Conservation (phyloP, 768 basidiomycete species). For the Rhizopogon roseolus region DNA sequence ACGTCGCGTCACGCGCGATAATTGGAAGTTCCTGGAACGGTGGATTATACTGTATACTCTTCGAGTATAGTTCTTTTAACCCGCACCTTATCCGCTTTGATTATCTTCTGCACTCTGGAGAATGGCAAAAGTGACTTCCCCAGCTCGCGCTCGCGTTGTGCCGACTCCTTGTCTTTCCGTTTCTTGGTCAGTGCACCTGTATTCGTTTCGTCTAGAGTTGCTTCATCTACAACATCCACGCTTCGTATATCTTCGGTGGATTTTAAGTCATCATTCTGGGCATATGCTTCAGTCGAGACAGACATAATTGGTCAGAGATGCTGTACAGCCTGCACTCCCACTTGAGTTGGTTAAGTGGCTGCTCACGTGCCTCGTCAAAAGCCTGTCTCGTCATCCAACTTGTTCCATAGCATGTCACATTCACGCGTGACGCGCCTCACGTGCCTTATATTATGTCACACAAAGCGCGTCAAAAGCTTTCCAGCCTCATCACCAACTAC, state of each 20-base stretch:
- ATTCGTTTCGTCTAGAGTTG: neutral
- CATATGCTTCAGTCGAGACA: neutral
- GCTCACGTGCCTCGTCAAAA: no score
- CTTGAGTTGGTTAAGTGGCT: no score
- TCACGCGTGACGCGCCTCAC: slow-evolving; percentile 16
- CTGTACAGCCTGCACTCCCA: no score
- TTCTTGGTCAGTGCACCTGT: slow-evolving; percentile 3
- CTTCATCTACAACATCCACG: neutral
- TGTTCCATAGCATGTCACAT: neutral
- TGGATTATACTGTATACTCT: slow-evolving; percentile 62
- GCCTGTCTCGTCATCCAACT: no score
- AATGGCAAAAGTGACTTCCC: slow-evolving; percentile 78
- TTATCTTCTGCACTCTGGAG: slow-evolving; percentile 74
- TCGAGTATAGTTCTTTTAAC: slow-evolving; percentile 57
- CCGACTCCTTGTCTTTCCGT: slow-evolving; percentile 14
- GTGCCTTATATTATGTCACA: slow-evolving; percentile 9
- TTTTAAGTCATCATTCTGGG: neutral
- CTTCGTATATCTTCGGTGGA: neutral
- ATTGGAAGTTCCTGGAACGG: slow-evolving; percentile 63
- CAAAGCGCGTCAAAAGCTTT: neutral
- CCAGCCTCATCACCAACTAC: slow-evolving; percentile 9
- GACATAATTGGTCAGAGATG: neutral
- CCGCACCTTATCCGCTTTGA: slow-evolving; percentile 79
- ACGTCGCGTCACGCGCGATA: slow-evolving; percentile 71
- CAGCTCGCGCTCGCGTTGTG: slow-evolving; percentile 29